Conservation (phyloP, 495 filamentous ascomycete genomes). For the Daldinia decipiens region DNA sequence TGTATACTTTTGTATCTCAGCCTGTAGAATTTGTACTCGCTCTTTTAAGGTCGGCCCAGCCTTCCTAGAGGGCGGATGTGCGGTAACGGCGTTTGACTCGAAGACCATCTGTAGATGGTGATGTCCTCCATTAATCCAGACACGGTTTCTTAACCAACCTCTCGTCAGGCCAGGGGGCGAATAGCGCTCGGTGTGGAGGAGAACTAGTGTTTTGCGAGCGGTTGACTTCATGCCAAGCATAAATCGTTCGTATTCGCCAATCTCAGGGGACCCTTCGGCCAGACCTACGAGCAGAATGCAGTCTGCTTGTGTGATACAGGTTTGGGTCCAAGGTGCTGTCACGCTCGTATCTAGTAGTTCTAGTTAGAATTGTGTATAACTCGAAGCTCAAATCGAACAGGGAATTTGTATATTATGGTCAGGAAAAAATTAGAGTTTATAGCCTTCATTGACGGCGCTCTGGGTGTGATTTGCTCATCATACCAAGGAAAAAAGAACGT, state of each 20-base stretch:
- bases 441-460: constrained; percentile 56
- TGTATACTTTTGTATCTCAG: constrained; percentile 97
- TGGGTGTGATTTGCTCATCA: constrained; percentile 56
- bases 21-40: constrained; percentile 91
- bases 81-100: constrained; percentile 77
- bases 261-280: constrained; percentile 86
- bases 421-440: constrained; percentile 63
- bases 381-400: neutral
- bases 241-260: constrained; percentile 96
- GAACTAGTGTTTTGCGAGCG: constrained; percentile 89
- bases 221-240: constrained; percentile 97
- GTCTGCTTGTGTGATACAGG: constrained; percentile 95
- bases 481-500: constrained; percentile 36
- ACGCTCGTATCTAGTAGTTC: constrained; percentile 78
- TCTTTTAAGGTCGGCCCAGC: constrained; percentile 90
- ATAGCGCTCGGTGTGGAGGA: constrained; percentile 93
- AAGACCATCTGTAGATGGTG: constrained; percentile 98
- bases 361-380: constrained; percentile 36
- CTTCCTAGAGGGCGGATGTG: constrained; percentile 78
- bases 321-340: constrained; percentile 97
- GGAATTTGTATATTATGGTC: constrained; percentile 36
- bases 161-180: constrained; percentile 84
- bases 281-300: constrained; percentile 92
- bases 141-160: constrained; percentile 88
- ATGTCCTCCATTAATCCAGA: constrained; percentile 99